Conservation (phyloP, 257 asterid genomes). For the Solanum neorickii region DNA sequence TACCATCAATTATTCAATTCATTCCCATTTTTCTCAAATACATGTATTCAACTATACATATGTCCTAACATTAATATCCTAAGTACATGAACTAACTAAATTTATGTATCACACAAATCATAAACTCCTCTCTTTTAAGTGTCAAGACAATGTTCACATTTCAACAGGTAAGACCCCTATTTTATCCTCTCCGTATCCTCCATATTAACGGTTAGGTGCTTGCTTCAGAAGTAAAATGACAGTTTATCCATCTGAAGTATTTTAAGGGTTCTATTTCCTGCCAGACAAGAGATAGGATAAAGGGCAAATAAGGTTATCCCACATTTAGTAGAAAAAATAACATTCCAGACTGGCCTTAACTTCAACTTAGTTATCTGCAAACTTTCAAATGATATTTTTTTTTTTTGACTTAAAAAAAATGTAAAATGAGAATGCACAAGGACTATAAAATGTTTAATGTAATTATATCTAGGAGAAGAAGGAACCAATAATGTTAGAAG, state of each 20-base stretch:
- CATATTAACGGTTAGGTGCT: background rate
- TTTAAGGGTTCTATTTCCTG: background rate
- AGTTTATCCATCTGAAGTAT: background rate
- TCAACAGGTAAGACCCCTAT: background rate
- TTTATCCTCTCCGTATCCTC: background rate
- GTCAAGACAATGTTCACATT: background rate
- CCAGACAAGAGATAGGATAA: background rate
- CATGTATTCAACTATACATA: background rate
- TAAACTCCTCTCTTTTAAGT: background rate
- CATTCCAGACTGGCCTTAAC: background rate
- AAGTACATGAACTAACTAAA: background rate
- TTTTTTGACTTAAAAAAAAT: background rate
- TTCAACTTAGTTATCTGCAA: background rate
- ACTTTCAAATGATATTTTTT: background rate
- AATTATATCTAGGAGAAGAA: background rate
- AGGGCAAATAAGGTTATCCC: background rate
- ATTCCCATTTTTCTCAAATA: background rate
- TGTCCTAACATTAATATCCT: background rate
- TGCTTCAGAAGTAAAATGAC: background rate
- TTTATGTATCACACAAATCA: background rate
- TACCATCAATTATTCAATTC: background rate
- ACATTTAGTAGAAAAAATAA: background rate
- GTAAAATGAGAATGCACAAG: background rate
- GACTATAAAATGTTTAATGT: background rate
- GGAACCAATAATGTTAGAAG: background rate